Evolutionary conservation across 768 basidiomycete species (phyloP), one percentile per base, ranked within the genome.

Genomic region (Phlebiopsis gigantea): DNA sequence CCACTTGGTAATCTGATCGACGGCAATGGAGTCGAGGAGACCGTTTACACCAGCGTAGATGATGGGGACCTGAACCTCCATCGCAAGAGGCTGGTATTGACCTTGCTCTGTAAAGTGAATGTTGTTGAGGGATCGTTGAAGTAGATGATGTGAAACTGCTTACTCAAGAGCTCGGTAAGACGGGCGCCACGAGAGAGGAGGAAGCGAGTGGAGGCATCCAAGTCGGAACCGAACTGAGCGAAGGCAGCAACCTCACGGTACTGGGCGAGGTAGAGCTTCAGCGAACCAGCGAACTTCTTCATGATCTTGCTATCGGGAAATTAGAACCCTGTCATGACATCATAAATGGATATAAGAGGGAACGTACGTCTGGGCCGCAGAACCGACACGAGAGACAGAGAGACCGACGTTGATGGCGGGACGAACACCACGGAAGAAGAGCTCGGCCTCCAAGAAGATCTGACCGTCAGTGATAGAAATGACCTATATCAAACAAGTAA

Each of bases 361-460:
- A 1, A 25, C 90, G 72, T 76, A 98, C 95, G 96, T 98, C 80
- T 99, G 97, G 69, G 97, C 97, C 69, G 97, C 96, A 46, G 96
- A 98, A 69, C 97, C 97, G 79, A 99, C 97, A 84, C 97, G 97
- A 61, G 97, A 99, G 65, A 99, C 97, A 58, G 97, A 99, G 61
- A 98, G 93, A 95, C 97, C 97, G 81, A 99, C 97, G 79, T 98
- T 98, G 76, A 98, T 98, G 64, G 97, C 97, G 54, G 97, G 96
- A 72, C 96, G 93, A 65, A 98, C 90, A 86, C 97, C 97, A 81
- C 97, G 95, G 94, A 99, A 98, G 94, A 99, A 99, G 71, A 98
- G 88, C 74, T 98, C 96, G 68, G 96, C 94, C 75, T 98, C 96
- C 89, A 98, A 90, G 90, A 98, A 98, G 77, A 97, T 96, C 77